These are phyloP conservation scores for Diplogelasinospora grovesii DNA, from an alignment of 495 filamentous ascomycete species.

Conservation along the genomic window DNA sequence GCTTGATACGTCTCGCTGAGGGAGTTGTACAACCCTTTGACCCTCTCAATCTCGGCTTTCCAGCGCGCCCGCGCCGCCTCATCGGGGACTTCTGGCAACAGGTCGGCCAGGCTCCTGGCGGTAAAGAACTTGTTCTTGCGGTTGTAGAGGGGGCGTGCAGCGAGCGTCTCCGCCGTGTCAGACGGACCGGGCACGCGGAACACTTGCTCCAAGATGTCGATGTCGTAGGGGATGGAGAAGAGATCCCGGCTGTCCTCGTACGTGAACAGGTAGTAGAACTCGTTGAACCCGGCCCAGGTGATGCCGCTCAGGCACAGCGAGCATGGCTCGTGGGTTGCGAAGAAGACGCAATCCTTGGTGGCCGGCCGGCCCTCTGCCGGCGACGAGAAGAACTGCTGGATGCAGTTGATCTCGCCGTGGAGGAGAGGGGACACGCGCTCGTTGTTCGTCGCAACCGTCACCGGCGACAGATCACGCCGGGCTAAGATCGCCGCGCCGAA, in stretches of 20 bases:
- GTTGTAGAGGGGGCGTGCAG: slow-evolving; percentile 30
- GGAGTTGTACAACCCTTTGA: slow-evolving; percentile 29
- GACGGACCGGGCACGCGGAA: slow-evolving; percentile 27
- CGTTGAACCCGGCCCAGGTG: slow-evolving; percentile 37
- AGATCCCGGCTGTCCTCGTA: slow-evolving; percentile 37
- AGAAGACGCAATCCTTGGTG: slow-evolving; percentile 34
- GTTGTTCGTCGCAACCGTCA: slow-evolving; percentile 34
- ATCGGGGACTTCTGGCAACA: slow-evolving; percentile 22
- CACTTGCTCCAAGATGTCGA: slow-evolving; percentile 35
- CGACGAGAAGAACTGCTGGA: slow-evolving; percentile 33
- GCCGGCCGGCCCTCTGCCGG: slow-evolving; percentile 15
- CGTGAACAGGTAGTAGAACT: slow-evolving; percentile 40
- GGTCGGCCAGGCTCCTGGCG: slow-evolving; percentile 27
- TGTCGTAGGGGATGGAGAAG: slow-evolving; percentile 36
- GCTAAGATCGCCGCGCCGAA: slow-evolving; percentile 35
- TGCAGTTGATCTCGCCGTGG: slow-evolving; percentile 41
- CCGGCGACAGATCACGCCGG: slow-evolving; percentile 16
- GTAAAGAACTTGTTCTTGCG: slow-evolving; percentile 34
- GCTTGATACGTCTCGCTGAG: slow-evolving; percentile 34
- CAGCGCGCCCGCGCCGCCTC: slow-evolving; percentile 15
- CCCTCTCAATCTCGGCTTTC: slow-evolving; percentile 23
- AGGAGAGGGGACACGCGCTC: slow-evolving; percentile 31
- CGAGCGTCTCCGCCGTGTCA: slow-evolving; percentile 19
- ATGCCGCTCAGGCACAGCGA: slow-evolving; percentile 36
- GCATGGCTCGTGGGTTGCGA: slow-evolving; percentile 38